These are phyloP conservation scores for Yamadazyma philogaea DNA, from an alignment of 805 yeast genomes.

Conservation along the genomic window DNA sequence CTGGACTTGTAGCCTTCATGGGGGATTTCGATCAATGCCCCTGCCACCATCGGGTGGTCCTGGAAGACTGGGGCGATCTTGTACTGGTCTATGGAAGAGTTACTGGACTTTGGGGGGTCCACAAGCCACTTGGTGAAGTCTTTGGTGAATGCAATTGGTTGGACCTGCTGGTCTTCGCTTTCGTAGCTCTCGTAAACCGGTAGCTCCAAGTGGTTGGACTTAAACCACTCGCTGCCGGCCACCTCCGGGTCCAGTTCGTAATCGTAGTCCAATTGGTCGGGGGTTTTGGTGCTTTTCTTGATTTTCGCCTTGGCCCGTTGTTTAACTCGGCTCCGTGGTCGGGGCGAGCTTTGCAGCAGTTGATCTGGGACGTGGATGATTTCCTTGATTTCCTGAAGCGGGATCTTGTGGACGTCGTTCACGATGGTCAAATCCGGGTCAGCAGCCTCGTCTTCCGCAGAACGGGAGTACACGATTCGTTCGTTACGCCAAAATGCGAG, in stretches of 20 bases:
- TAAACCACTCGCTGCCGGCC: constrained; percentile 54
- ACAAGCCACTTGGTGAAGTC: constrained; percentile 43
- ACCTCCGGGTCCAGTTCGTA: constrained; percentile 39
- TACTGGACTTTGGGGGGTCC: constrained; percentile 28
- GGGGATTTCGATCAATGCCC: constrained; percentile 71
- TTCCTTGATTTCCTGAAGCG: constrained; percentile 55
- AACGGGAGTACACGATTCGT: constrained; percentile 54
- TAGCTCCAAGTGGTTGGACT: constrained; percentile 36
- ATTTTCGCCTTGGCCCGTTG: constrained; percentile 1
- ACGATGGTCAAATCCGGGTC: constrained; percentile 44
- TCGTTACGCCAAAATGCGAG: constrained; percentile 86
- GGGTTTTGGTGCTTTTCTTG: neutral
- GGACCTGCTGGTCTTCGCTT: constrained; percentile 24
- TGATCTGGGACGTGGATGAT: constrained; percentile 47
- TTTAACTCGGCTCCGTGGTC: constrained; percentile 7
- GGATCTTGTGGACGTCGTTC: constrained; percentile 34
- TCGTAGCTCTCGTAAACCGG: constrained; percentile 51
- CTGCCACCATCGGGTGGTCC: constrained; percentile 56
- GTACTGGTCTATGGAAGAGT: constrained; percentile 41
- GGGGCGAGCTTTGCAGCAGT: neutral
- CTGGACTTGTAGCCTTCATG: constrained; percentile 56
- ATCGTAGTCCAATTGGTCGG: constrained; percentile 18
- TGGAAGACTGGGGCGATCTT: constrained; percentile 64
- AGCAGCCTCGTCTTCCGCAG: constrained; percentile 24
- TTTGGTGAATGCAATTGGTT: constrained; percentile 65